These are phyloP conservation scores for Phytophthora colocasiae DNA, from an alignment of 352 stramenopile species.

Conservation along the genomic window DNA sequence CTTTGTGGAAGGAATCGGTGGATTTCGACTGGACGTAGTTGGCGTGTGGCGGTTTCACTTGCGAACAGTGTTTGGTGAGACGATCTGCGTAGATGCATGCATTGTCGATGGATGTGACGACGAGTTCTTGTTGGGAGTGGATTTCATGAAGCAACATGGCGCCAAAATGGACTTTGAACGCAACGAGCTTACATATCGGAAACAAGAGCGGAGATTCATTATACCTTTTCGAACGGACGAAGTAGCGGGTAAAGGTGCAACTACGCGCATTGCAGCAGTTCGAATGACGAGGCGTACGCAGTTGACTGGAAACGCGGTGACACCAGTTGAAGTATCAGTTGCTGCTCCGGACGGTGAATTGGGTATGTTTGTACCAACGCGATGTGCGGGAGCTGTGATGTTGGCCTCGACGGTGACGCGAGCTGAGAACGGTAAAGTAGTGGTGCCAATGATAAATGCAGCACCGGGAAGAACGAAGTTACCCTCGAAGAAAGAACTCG, in stretches of 20 bases:
- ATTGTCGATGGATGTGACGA: background rate
- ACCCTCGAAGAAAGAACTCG: conserved; percentile 4
- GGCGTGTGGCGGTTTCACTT: background rate
- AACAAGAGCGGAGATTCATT: background rate
- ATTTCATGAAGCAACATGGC: background rate
- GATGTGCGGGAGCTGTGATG: background rate
- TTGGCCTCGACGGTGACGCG: background rate
- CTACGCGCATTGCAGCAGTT: background rate
- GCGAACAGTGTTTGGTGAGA: background rate
- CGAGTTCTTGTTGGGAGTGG: background rate
- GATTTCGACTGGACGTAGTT: background rate
- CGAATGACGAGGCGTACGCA: background rate
- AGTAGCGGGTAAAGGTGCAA: too few relatives aligned
- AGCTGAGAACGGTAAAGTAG: background rate
- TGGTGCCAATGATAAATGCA: background rate
- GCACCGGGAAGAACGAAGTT: background rate
- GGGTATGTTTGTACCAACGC: conserved; percentile 4
- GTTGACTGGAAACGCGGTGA: background rate
- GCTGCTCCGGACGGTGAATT: background rate
- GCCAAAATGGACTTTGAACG: background rate
- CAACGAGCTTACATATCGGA: background rate
- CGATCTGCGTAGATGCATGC: background rate
- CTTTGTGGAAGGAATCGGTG: conserved; percentile 1
- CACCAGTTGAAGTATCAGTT: background rate
- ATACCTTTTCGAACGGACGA: conserved; percentile 2